A percentile compares a stretch with the other conserved stretches of the same genome.
Evolutionary conservation across 2,329 filamentous ascomycete genomes (phyloP).

Genomic region (Colletotrichum endophyticum): DNA sequence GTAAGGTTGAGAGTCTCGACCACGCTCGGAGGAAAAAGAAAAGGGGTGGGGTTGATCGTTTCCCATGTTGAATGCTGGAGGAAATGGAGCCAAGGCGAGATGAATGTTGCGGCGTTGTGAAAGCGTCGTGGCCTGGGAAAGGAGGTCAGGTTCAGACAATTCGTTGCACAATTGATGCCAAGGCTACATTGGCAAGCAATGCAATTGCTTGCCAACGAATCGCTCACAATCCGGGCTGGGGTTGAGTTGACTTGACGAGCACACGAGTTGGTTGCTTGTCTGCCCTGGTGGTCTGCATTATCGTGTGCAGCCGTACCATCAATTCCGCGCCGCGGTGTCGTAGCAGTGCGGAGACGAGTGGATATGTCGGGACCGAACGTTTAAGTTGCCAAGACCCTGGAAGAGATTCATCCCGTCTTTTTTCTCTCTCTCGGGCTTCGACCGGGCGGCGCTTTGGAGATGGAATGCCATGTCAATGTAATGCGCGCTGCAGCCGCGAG

Average conservation of each 20-base stretch:
- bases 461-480: conserved; percentile 2
- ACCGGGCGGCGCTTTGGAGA: conserved; percentile 5
- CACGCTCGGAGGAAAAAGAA: not conserved
- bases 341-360: conserved; percentile 2
- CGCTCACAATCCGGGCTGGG: not conserved
- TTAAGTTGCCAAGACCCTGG: conserved; percentile 3
- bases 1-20: not conserved
- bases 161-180: not conserved
- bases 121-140: not conserved
- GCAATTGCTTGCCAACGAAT: not conserved
- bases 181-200: not conserved
- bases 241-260: not conserved
- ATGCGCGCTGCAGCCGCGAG: not conserved
- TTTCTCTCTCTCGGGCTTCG: not conserved
- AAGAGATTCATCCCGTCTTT: conserved; percentile 18
- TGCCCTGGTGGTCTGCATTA: not conserved
- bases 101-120: not conserved
- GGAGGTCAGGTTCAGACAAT: not conserved
- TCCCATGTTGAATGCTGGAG: not conserved
- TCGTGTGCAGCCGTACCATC: not conserved
- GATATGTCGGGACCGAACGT: conserved; percentile 16
- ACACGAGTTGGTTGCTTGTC: not conserved
- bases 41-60: not conserved
- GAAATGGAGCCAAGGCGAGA: not conserved
- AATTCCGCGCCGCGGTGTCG: not conserved